Evolutionary conservation across 2,329 filamentous ascomycete species (phyloP).

Genomic region (Clarireedia sp.): DNA sequence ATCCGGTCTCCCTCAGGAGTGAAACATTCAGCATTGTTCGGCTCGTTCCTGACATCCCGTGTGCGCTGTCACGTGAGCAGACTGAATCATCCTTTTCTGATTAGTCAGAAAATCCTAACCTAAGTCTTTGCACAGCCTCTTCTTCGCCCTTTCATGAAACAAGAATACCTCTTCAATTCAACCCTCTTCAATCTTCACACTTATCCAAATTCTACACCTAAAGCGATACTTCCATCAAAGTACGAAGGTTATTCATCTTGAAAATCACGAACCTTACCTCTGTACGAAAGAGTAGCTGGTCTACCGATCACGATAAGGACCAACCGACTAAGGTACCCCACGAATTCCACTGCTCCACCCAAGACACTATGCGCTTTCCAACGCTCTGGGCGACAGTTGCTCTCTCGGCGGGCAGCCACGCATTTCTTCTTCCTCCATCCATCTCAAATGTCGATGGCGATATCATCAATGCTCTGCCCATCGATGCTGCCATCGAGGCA

Average conservation of each 20-base stretch:
- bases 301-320: background rate
- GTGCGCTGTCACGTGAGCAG: too few relatives aligned
- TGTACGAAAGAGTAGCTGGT: slow-evolving; percentile 1
- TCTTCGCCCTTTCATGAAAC: background rate
- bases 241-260: too few relatives aligned
- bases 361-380: slow-evolving; percentile 21
- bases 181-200: background rate
- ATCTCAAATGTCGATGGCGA: slow-evolving; percentile 36
- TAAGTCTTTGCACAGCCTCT: too few relatives aligned
- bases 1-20: too few relatives aligned
- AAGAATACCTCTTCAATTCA: background rate
- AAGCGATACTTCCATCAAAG: too few relatives aligned
- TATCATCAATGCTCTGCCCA: slow-evolving; percentile 35
- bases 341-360: background rate
- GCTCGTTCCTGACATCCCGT: too few relatives aligned
- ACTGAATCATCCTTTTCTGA: too few relatives aligned
- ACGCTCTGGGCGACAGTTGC: slow-evolving; percentile 16
- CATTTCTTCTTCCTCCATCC: slow-evolving; percentile 48
- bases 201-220: background rate
- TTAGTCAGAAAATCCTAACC: too few relatives aligned
- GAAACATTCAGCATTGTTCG: too few relatives aligned
- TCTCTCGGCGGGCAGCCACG: slow-evolving; percentile 25
- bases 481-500: slow-evolving; percentile 32
- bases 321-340: background rate
- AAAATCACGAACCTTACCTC: background rate